phyloP scores from a whole-genome alignment of 2,329 filamentous ascomycete species.

The Tolypocladium nubicola region DNA sequence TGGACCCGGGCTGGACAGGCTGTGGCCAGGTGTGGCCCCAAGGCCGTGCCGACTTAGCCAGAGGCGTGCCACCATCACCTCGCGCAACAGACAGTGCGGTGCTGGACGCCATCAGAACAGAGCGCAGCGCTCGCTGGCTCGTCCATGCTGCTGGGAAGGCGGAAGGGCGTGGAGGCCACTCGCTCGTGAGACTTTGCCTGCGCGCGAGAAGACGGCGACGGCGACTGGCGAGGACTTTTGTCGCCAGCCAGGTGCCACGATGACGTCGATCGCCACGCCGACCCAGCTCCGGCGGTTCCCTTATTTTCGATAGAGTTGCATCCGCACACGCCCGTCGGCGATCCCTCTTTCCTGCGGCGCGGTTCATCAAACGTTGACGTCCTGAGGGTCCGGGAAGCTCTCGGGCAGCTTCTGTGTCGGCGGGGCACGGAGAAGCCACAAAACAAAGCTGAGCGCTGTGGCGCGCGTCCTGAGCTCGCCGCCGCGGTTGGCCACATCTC shows the following conservation, averaged over 20 bases:
- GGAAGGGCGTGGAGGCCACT: neutral
- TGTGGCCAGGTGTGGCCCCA: neutral
- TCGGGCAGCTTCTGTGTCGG: neutral
- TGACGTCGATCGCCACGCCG: conserved; percentile 9
- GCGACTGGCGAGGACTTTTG: too few relatives aligned
- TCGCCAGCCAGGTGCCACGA: conserved; percentile 2
- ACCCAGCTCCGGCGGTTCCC: conserved; percentile 11
- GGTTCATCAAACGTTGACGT: neutral
- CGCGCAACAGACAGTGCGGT: neutral
- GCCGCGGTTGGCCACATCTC: neutral
- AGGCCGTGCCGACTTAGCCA: conserved; percentile 11
- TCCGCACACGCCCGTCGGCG: neutral
- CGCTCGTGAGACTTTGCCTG: neutral
- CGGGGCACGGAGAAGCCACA: neutral
- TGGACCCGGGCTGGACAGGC: neutral
- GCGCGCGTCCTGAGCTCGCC: neutral
- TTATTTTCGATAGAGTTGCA: neutral
- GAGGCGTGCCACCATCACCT: conserved; percentile 3
- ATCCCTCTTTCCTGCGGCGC: neutral
- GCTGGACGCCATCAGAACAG: neutral
- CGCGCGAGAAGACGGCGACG: neutral
- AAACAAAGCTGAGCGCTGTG: neutral
- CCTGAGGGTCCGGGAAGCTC: neutral
- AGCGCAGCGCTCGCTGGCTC: neutral
- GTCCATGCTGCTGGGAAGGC: neutral